Percentiles rank a stretch among this genome's conserved stretches.
Conservation (phyloP, 2,329 filamentous ascomycete species). For the Scedosporium dehoogii region DNA sequence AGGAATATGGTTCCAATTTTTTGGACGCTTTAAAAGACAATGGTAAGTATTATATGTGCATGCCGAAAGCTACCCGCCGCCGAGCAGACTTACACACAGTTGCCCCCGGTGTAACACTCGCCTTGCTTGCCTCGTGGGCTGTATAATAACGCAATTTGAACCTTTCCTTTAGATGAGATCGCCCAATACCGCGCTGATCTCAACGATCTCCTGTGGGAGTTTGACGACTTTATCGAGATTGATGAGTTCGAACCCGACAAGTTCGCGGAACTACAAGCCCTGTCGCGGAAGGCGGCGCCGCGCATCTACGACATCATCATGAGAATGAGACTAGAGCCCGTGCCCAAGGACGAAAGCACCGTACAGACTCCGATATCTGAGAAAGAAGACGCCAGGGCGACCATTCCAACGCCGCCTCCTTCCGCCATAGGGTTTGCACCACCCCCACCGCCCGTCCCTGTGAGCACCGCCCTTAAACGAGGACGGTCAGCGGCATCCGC, state of each 20-base stretch:
- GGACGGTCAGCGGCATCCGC: not conserved
- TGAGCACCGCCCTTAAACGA: slow-evolving; percentile 2
- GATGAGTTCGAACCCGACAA: slow-evolving; percentile 41
- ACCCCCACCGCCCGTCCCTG: slow-evolving; percentile 1
- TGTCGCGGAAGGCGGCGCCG: slow-evolving; percentile 37
- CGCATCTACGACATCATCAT: slow-evolving; percentile 40
- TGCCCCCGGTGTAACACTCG: not conserved
- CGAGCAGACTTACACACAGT: not conserved
- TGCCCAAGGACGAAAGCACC: not conserved
- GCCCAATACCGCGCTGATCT: slow-evolving; percentile 36
- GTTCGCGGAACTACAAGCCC: slow-evolving; percentile 36
- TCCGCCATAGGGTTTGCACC: slow-evolving; percentile 6
- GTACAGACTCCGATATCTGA: not conserved
- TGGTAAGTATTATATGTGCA: slow-evolving; percentile 23
- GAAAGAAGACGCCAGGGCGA: not conserved
- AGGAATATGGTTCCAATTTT: slow-evolving; percentile 40
- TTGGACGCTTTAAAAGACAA: slow-evolving; percentile 42
- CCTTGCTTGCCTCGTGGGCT: not conserved
- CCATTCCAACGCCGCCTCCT: not conserved
- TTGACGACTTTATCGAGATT: slow-evolving; percentile 42
- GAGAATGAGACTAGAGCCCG: slow-evolving; percentile 40
- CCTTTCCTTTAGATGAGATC: slow-evolving; percentile 33
- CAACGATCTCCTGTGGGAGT: slow-evolving; percentile 43
- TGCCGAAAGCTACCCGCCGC: not conserved
- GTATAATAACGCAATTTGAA: not conserved